Evolutionary conservation across 495 filamentous ascomycete genomes (phyloP).

Genomic region (Trichoderma parareesei): DNA sequence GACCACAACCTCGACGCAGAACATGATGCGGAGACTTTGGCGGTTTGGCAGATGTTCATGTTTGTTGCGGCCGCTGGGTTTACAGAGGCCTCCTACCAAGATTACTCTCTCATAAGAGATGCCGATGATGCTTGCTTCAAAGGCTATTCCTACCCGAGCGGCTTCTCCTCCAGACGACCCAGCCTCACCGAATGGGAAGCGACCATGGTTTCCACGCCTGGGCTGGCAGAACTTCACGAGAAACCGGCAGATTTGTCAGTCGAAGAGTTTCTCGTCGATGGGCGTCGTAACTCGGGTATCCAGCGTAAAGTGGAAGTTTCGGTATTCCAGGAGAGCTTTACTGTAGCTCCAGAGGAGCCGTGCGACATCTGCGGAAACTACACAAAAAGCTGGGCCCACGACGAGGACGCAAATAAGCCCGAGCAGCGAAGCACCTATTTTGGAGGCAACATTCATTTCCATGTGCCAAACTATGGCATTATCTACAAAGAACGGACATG

Average conservation of each 20-base stretch:
- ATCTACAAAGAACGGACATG: background rate
- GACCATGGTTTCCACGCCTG: background rate
- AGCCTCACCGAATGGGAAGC: background rate
- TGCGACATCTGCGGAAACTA: slow-evolving; percentile 1
- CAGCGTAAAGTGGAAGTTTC: background rate
- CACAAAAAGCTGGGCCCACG: slow-evolving; percentile 1
- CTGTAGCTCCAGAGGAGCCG: background rate
- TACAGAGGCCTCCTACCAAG: background rate
- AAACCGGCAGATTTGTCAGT: background rate
- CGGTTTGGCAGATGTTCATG: background rate
- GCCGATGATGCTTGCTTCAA: background rate
- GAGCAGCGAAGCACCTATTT: background rate
- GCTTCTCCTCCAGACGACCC: background rate
- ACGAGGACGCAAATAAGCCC: background rate
- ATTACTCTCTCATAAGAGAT: background rate
- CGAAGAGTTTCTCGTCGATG: background rate
- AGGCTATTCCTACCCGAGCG: background rate
- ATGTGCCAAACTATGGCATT: background rate
- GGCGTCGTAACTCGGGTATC: background rate
- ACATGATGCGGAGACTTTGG: background rate
- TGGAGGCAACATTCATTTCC: background rate
- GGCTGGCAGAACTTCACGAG: background rate
- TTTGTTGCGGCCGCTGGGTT: background rate
- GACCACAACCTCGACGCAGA: background rate
- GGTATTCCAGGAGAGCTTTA: background rate